Conservation (phyloP, 2,329 filamentous ascomycete genomes). For the Colletotrichum somersetense region DNA sequence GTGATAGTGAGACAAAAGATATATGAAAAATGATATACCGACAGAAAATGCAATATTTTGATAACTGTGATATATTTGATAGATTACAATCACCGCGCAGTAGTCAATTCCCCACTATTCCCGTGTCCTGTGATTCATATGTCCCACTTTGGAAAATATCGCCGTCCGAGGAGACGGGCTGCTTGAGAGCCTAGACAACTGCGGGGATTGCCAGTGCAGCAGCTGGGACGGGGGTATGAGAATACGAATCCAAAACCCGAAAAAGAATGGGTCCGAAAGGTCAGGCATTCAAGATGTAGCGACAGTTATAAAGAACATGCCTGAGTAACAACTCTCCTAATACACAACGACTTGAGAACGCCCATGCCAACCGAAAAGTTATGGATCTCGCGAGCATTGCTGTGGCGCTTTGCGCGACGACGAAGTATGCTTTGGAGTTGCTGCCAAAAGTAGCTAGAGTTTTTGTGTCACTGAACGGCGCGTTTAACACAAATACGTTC, state of each 20-base stretch:
- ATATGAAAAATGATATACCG: background rate
- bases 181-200: background rate
- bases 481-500: background rate
- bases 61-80: too few species aligned
- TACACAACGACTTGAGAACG: background rate
- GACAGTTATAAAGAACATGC: background rate
- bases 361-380: background rate
- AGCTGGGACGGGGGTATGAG: background rate
- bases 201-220: background rate
- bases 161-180: background rate
- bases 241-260: background rate
- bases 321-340: background rate
- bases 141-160: background rate
- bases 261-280: background rate
- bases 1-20: too few species aligned
- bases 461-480: background rate
- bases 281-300: background rate
- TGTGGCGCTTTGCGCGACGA: background rate
- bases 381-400: background rate
- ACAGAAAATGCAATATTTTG: background rate
- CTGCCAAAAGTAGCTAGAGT: constrained; percentile 2
- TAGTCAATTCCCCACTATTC: background rate
- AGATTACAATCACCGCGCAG: too few species aligned
- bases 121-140: background rate
- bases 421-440: background rate